Evolutionary conservation across 2,329 filamentous ascomycete genomes (phyloP), one percentile per base, ranked within the genome.

Genomic region (Aspergillus udagawae): DNA sequence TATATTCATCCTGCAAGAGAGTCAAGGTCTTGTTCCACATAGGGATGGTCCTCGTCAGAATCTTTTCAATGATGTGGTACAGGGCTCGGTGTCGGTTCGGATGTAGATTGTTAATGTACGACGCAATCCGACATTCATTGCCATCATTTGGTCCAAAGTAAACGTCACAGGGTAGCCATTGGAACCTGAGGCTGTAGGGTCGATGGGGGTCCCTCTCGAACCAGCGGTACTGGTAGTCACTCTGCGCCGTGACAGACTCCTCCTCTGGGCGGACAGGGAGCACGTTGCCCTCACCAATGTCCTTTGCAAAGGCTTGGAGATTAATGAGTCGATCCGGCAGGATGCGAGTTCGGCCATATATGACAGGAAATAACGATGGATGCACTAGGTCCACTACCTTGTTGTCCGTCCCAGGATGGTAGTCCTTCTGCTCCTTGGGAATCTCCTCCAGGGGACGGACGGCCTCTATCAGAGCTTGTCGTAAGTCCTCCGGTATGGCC

Each of bases 331-430:
- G 29, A 6, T 64, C 58, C 10, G 29, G 53, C 2, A 73, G 55
- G 20, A 69, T 57, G 2, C 56, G 61, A 10, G 58, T 67, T 9
- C 51, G 51, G 5, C 68, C 68, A 52, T 67, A 73, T 20, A 73
- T 56, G 2, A 73, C 53, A 1, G 71, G 69, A 45, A 68, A 73
- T 4, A 72, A 57, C 0, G 86, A 89, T 0, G 86, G 86, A 60
- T 89, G 82, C 1, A 89, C 80, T 0, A 89, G 73, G 65, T 89
- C 81, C 0, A 87, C 78, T 0, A 89, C 85, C 57, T 80, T 80
- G 0, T 74, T 69, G 32, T 83, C 72, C 1, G 81, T 84, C 2
- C 79, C 74, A 0, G 85, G 86, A 69, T 88, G 85, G 79, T 84
- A 89, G 67, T 89, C 86, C 63, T 83, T 83, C 35, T 74, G 52